Evolutionary conservation across 306 rosid genomes (phyloP).

Genomic region (Sesbania bispinosa): DNA sequence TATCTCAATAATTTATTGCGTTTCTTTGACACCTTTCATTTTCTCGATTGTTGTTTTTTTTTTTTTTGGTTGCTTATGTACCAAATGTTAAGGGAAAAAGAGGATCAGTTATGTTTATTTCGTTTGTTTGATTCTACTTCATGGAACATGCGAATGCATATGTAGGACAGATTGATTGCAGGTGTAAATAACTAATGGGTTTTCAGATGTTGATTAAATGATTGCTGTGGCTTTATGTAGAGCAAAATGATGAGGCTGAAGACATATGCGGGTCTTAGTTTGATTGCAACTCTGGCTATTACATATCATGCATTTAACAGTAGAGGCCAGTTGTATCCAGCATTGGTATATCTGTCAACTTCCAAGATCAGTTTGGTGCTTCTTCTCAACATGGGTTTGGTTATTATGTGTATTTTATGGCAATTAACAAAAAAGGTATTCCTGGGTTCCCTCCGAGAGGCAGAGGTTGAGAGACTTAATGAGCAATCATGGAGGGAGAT

Average conservation of each 20-base stretch:
- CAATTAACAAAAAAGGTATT: slow-evolving; percentile 77
- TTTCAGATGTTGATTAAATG: slow-evolving; percentile 27
- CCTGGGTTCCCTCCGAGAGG: slow-evolving; percentile 93
- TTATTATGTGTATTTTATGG: slow-evolving; percentile 85
- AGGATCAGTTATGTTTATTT: background rate
- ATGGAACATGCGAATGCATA: background rate
- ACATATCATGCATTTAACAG: slow-evolving; percentile 89
- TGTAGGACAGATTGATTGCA: background rate
- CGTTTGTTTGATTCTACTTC: background rate
- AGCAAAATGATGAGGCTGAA: slow-evolving; percentile 80
- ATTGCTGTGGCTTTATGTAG: slow-evolving; percentile 23
- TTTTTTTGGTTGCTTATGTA: background rate
- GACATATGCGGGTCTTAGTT: slow-evolving; percentile 86
- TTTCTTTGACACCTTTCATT: background rate
- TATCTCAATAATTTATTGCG: background rate
- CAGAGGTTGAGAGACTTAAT: slow-evolving; percentile 97
- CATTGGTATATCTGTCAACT: slow-evolving; percentile 91
- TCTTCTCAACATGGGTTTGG: slow-evolving; percentile 95
- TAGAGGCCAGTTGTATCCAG: slow-evolving; percentile 96
- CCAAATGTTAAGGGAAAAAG: background rate
- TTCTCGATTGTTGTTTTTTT: background rate
- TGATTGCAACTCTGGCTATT: slow-evolving; percentile 78
- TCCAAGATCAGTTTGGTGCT: slow-evolving; percentile 95
- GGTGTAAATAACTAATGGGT: background rate
- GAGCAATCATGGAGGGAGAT: slow-evolving; percentile 99